phyloP scores from a whole-genome alignment of 1,139 yeast genomes.

The Blastobotrys apis region DNA sequence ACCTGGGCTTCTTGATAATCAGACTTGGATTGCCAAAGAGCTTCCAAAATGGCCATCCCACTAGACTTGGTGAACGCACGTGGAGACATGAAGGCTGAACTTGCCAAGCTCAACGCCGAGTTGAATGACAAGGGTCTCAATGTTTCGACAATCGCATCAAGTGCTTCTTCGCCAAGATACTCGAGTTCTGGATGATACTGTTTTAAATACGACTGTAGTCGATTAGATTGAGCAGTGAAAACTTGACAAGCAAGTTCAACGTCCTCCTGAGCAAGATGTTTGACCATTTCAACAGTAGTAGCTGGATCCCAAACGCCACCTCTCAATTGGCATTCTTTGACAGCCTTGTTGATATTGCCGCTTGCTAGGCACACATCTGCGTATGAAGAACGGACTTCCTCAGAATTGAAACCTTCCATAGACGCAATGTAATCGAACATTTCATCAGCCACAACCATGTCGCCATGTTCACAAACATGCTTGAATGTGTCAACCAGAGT shows the following conservation, averaged over 20 bases:
- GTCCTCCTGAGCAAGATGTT: conserved; percentile 23
- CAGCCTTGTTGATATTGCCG: conserved; percentile 27
- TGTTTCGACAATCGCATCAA: neutral
- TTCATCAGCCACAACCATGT: conserved; percentile 22
- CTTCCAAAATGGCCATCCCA: conserved; percentile 22
- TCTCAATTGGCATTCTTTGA: conserved; percentile 33
- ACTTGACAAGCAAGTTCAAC: conserved; percentile 25
- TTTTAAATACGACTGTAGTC: conserved; percentile 15
- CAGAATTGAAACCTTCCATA: conserved; percentile 15
- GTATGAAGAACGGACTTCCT: conserved; percentile 25
- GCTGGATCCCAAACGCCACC: conserved; percentile 34
- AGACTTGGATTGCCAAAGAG: conserved; percentile 20
- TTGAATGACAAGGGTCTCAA: neutral
- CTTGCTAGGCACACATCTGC: conserved; percentile 21
- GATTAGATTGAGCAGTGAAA: conserved; percentile 23
- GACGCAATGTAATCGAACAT: conserved; percentile 31
- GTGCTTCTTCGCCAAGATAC: conserved; percentile 12
- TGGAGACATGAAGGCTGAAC: conserved; percentile 23
- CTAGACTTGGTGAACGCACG: conserved; percentile 23
- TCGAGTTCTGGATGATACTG: neutral
- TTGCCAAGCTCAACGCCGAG: conserved; percentile 20
- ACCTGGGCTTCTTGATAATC: conserved; percentile 12
- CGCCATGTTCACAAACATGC: conserved; percentile 22
- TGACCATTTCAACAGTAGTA: conserved; percentile 27
- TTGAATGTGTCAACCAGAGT: conserved; percentile 24